A percentile compares a stretch with the other conserved stretches of the same genome.
Evolutionary conservation across 2,329 filamentous ascomycete species (phyloP).

Genomic region (Claviceps citrina): DNA sequence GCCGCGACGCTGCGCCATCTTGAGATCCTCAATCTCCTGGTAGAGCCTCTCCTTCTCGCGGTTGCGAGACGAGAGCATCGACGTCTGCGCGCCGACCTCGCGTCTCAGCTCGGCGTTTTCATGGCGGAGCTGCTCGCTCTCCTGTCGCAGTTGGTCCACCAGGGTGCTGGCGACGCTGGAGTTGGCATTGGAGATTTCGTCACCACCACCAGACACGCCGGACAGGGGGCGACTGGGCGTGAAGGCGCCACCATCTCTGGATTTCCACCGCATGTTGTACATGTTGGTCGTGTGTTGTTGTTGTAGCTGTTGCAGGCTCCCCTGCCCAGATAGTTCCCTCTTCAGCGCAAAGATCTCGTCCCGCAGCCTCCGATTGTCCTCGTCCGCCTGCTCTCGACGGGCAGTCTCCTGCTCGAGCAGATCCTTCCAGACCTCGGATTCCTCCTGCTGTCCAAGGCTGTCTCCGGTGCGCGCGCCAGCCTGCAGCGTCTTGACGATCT

Average conservation of each 20-base stretch:
- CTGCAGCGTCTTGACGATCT: conserved; percentile 52
- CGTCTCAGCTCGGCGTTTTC: conserved; percentile 86
- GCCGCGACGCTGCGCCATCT: conserved; percentile 65
- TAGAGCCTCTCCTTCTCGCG: conserved; percentile 89
- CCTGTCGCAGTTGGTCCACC: conserved; percentile 57
- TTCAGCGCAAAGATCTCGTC: conserved; percentile 69
- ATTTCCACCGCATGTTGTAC: conserved; percentile 47
- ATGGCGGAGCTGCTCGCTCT: conserved; percentile 64
- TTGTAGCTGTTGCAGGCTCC: conserved; percentile 32
- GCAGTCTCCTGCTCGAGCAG: conserved; percentile 83
- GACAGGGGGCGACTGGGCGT: conserved; percentile 36
- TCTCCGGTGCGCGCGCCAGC: conserved; percentile 34
- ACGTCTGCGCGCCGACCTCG: conserved; percentile 88
- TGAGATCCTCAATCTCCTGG: conserved; percentile 93
- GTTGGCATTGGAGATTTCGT: conserved; percentile 34
- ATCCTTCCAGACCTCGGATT: conserved; percentile 85
- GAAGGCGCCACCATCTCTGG: conserved; percentile 25
- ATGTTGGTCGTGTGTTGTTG: conserved; percentile 52
- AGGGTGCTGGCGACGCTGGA: conserved; percentile 49
- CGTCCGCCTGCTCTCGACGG: conserved; percentile 75
- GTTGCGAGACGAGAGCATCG: conserved; percentile 91
- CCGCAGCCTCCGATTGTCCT: conserved; percentile 68
- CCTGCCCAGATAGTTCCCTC: conserved; percentile 31
- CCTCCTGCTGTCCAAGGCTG: conserved; percentile 39
- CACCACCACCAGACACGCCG: conserved; percentile 32